Evolutionary conservation across 2,329 filamentous ascomycete species (phyloP), one percentile per base, ranked within the genome.

Genomic region (Aspergillus puulaauensis): DNA sequence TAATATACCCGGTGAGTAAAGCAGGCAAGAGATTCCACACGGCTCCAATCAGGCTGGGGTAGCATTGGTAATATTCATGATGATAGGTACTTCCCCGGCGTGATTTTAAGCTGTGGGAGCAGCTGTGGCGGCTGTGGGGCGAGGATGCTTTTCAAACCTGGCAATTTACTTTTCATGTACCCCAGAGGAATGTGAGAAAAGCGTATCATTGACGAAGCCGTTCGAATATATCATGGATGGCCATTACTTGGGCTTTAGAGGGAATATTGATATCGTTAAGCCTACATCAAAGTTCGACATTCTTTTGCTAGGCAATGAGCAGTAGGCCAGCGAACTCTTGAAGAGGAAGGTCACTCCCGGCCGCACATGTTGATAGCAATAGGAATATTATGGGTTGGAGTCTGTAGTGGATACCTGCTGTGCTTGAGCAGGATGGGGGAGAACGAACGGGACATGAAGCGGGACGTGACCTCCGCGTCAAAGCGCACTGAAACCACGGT

Each of bases 61-160:
- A 24, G 17, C 14, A 53, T 54, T 54, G 19, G 46, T 44, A 24
- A 12, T 23, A 53, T 54, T 54, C 56, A 54, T 19, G 14, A 27
- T 7, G 24, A 40, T 3, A 17, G 39, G 8, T 17, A 52, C 14
- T 21, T 11, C 46, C 33, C 23, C 35, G 52, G 21, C 33, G 33
- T 41, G 49, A 57, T 48, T 54, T 52, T 7, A 52, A 27, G n/a
- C 40, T 49, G 48, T 52, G 48, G 35, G 43, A 27, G 49, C 35
- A 43, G 23, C 15, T 23, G 21, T 31, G 21, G 41, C 41, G 17
- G 27, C 19, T 23, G 45, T 50, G 24, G 53, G 27, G 40, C 33
- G 23, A 19, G 37, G 15, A 46, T 52, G n/a, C 24, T 21, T 19
- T 51, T 27, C 24, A 7, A 31, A 31, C 9, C 2, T 35, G 46